phyloP scores from a whole-genome alignment of 1,284 basidiomycete species.

The Leucoagaricus sp. region DNA sequence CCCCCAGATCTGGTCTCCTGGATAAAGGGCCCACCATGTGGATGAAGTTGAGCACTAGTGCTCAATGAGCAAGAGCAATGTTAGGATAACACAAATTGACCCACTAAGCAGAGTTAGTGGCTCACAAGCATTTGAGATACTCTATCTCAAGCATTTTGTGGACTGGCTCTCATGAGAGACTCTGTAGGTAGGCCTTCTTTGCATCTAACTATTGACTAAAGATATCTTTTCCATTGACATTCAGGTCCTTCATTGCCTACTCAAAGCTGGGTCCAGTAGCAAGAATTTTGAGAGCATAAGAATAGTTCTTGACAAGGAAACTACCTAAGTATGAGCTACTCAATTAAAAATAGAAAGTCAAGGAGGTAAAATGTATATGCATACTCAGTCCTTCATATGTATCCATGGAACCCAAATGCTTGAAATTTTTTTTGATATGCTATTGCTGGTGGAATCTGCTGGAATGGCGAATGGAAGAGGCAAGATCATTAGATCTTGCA shows the following conservation, averaged over 20 bases:
- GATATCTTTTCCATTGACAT: background rate
- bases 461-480: constrained; percentile 22
- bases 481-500: constrained; percentile 30
- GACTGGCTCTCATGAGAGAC: background rate
- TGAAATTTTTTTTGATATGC: constrained; percentile 22
- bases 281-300: background rate
- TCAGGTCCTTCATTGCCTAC: background rate
- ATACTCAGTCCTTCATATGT: constrained; percentile 25
- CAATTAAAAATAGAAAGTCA: background rate
- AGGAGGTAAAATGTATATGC: constrained; percentile 7
- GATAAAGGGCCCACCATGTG: background rate
- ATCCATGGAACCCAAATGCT: constrained; percentile 23
- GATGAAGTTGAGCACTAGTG: too few relatives aligned
- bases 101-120: background rate
- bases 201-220: background rate
- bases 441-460: constrained; percentile 27
- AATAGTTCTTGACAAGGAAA: background rate
- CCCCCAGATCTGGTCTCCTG: too few relatives aligned
- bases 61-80: background rate
- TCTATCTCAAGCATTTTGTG: background rate
- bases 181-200: background rate
- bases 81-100: background rate
- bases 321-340: background rate
- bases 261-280: background rate
- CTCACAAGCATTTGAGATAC: background rate